Base-by-base conservation (phyloP, 257 asterid species). In the Fraxinus anomala region DNA sequence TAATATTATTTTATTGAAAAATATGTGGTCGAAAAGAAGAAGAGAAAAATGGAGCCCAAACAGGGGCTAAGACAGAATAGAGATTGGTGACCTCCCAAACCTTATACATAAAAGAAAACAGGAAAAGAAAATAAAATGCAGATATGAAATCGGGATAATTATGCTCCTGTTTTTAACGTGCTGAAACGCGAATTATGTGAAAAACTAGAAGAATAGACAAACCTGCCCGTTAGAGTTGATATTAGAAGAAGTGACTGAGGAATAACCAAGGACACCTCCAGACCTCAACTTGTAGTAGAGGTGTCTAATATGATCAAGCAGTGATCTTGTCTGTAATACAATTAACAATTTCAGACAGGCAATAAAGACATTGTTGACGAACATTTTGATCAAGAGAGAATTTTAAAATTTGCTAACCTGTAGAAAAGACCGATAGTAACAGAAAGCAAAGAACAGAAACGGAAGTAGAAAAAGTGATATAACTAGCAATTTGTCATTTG, bases 201-300 rank as follows among this genome's bases (percentile, higher is more conserved):
- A 40, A 61, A 78, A 70, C 72, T 54, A n/a, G 61, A 36, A 47
- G 30, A 71, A 70, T 76, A 79, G 56, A 85, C 78, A 76, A 31
- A 96, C 98, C 97, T 88, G 95, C 84, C 84, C 98, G 79, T 82
- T 86, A 74, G 97, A 82, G 90, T 82, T 85, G 85, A 79, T 79
- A 37, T 90, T 82, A 81, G 96, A 73, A 69, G 97, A 82, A 83
- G 88, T 85, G 65, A 90, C 97, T 1, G 97, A 73, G 14, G 97
- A 87, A 82, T 92, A 92, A 71, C 96, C 69, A 42, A 42, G 51
- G 68, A 86, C 83, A 56, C 90, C 89, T 67, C 99, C 97, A 78
- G 90, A 80, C 87, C 95, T 88, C 85, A 91, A 83, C 78, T 92
- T 96, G 92, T 88, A 90, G 85, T 87, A 92, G 19, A 96, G 75